phyloP scores from a whole-genome alignment of 106 monocot genomes.

The Dioscorea dumetorum region DNA sequence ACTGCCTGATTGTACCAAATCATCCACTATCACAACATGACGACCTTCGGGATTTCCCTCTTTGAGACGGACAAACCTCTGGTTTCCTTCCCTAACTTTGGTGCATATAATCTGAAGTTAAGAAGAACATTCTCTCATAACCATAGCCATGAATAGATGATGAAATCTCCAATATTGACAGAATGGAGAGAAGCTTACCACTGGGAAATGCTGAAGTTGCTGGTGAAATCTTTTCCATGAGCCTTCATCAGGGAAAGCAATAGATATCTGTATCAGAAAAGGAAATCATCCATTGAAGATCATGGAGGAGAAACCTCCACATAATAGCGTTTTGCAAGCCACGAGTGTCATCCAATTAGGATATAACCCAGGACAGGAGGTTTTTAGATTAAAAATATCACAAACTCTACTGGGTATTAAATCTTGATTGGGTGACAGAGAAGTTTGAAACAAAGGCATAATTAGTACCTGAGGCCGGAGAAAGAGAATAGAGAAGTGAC shows the following conservation, averaged over 20 bases:
- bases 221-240: constrained; percentile 95
- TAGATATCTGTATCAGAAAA: constrained; percentile 61
- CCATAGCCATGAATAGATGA: too few relatives aligned
- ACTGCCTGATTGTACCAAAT: constrained; percentile 91
- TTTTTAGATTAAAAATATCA: too few relatives aligned
- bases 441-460: too few relatives aligned
- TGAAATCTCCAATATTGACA: too few relatives aligned
- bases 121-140: not conserved
- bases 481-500: too few relatives aligned
- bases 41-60: constrained; percentile 94
- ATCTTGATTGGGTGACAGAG: too few relatives aligned
- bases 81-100: constrained; percentile 91
- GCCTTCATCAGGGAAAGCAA: constrained; percentile 99
- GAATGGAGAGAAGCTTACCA: constrained; percentile 28
- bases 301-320: too few relatives aligned
- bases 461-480: too few relatives aligned
- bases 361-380: too few relatives aligned
- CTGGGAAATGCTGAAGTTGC: constrained; percentile 88
- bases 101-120: constrained; percentile 78
- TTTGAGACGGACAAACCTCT: constrained; percentile 74
- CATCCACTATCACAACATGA: constrained; percentile 98
- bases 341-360: too few relatives aligned
- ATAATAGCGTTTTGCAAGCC: too few relatives aligned
- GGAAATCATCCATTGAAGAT: not conserved
- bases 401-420: too few relatives aligned